A percentile compares a stretch with the other conserved stretches of the same genome.
These are phyloP conservation scores for Centaurea solstitialis DNA, from an alignment of 129 eudicot genomes.

Conservation along the genomic window DNA sequence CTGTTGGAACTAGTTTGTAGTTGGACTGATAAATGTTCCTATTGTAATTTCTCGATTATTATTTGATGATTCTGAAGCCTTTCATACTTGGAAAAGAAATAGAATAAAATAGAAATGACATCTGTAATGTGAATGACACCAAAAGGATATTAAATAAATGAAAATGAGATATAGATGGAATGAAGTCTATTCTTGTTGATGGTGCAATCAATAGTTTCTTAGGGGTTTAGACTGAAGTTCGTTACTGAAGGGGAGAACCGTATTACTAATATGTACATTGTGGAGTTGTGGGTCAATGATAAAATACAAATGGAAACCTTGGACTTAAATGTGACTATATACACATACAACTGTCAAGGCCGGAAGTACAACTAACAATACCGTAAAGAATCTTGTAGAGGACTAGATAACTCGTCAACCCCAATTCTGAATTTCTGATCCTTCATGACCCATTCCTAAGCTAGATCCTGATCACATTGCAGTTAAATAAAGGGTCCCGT, in stretches of 20 bases:
- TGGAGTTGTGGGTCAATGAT: background rate
- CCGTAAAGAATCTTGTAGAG: background rate
- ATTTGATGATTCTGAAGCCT: background rate
- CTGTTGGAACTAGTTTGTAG: background rate
- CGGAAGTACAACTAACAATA: background rate
- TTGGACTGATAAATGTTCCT: background rate
- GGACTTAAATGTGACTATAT: background rate
- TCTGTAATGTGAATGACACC: background rate
- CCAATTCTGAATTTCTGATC: no score
- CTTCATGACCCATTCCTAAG: no score
- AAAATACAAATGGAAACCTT: background rate
- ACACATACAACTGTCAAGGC: background rate
- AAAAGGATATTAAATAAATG: constrained; percentile 18
- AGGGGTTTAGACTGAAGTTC: background rate
- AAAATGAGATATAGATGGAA: constrained; percentile 27
- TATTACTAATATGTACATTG: background rate
- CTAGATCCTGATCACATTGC: no score
- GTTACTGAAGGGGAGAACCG: background rate
- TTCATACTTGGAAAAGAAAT: background rate
- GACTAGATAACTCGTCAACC: background rate
- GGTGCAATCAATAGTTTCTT: background rate
- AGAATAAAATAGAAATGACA: constrained; percentile 6
- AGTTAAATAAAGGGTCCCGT: no score
- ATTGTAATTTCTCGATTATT: no score
- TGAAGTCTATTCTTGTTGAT: background rate